Evolutionary conservation across 2,329 filamentous ascomycete species (phyloP), one percentile per base, ranked within the genome.

Genomic region (Chaetomiaceae sp.): DNA sequence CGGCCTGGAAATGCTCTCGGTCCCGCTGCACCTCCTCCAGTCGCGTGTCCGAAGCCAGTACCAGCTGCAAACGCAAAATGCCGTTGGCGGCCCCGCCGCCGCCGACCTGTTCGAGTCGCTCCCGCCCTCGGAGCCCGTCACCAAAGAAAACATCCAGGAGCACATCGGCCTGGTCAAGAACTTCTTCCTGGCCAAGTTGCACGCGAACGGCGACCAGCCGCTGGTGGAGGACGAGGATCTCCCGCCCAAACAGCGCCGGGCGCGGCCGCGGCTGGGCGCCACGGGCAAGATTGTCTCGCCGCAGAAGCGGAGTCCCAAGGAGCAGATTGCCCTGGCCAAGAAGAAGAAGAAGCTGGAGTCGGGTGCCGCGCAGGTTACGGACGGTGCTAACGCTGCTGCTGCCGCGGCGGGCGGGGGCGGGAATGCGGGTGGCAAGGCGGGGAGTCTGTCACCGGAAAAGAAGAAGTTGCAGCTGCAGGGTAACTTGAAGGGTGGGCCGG

Each of bases 191-290:
- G 84, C 84, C 62, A 96, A 95, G 70, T 75, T 99, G 53, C 88
- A 90, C 64, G 86, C 89, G 51, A 94, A 91, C 68, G 81, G 82
- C 67, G 85, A 92, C 64, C 82, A 90, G 67, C 84, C 90, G 38
- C 78, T 99, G 60, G 76, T 95, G 48, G 94, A 99, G 73, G 94
- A 99, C 71, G 89, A 97, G 66, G 92, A 99, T 62, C 75, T 99
- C 21, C 94, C 95, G 14, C 82, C 86, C 51, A 99, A 99, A 72
- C 94, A 99, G 72, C 80, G 90, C 74, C 86, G 74, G 72, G 89
- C 73, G 21, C 76, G 80, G n/a, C 80, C 82, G n/a, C 75, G 80
- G 29, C 77, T 82, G 21, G 79, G 80, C 30, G 80, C 82, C 18
- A 91, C 86, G 18, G 89, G 89, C 65, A 95, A 95, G 76, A 95